Evolutionary conservation across 2,329 filamentous ascomycete genomes (phyloP), one percentile per base, ranked within the genome.

Genomic region (Lecanicillium sp.): DNA sequence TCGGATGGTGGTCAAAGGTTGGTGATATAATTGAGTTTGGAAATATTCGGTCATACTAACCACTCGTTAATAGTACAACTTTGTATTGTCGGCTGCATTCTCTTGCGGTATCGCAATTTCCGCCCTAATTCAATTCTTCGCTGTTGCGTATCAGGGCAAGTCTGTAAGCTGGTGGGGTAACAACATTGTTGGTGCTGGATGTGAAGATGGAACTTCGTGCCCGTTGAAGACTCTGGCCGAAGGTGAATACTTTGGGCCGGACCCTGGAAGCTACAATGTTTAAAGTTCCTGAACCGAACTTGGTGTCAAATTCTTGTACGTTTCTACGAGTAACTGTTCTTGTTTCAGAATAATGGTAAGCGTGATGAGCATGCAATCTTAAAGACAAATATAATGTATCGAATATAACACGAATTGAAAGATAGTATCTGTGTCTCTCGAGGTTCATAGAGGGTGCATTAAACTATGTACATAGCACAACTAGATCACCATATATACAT

Each of bases 1-100:
- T 69, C 16, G 60, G 51, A 3, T 64, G 70, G 44, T 74, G 71
- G 68, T 62, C 65, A 40, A 71, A 70, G 49, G 55, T 51, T 43
- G 16, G 20, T 14, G 13, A 12, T 15, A 16, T 12, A 20, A 35
- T 35, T 20, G 4, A 12, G 13, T n/a, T 20, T 35, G 33, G 13
- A 20, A 20, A 19, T 22, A 14, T n/a, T 35, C 9, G n/a, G n/a
- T n/a, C n/a, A n/a, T n/a, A 18, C 8, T 14, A 14, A 19, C 9
- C 25, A 44, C 31, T 13, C 12, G 11, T 29, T 5, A 20, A n/a
- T 16, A 48, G 46, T 51, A 51, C 29, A 51, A 65, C 39, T 67
- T 64, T 39, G 57, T 67, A 4, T 49, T 67, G 9, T 64, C 62
- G 8, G 62, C 64, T 9, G 63, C 62, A 0, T 49, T 66, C 5